Base-by-base conservation (phyloP, 2,329 filamentous ascomycete species). In the Diaporthe batatas region DNA sequence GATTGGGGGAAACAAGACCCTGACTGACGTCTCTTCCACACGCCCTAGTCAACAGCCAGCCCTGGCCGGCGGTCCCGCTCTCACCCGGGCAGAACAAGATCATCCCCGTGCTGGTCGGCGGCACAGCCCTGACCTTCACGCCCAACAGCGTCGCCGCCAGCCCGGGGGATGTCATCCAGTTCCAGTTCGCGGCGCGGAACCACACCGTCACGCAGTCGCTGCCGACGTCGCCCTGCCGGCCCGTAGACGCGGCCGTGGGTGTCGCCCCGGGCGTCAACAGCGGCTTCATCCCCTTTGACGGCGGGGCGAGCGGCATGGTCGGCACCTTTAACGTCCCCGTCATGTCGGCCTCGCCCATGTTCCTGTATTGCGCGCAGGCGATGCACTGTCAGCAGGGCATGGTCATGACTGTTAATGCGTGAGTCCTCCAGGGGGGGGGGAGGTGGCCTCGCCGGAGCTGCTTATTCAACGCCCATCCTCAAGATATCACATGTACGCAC, bases 381-480 rank as follows among this genome's bases (percentile, higher is more conserved):
- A 83, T 83, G 3, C 86, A 89, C 72, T 89, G 87, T 58, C 84
- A 87, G 76, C 77, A 77, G 11, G 87, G 86, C 10, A 87, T 88
- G 81, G 83, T 86, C 36, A 83, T 87, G 79, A 82, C 87, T 7
- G 83, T 89, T 51, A 89, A 89, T 36, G 59, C 53, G 72, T 74
- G 55, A 64, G 72, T 65, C 12, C 12, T 18, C 1, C 6, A 1
- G 34, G 11, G 34, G 34, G 11, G 34, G 7, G 14, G 12, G 39
- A 14, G 12, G 39, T 10, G 36, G 10, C 34, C 34, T 36, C 34
- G 34, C 34, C 12, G 34, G 34, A 11, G 12, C 34, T 11, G 34
- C 34, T 2, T 11, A 11, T 8, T 2, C 10, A 36, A 36, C 34
- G 1, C 34, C 34, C 34, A 36, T 11, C 34, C 34, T 8, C 34